phyloP scores from a whole-genome alignment of 1,284 basidiomycete genomes.

The Cryptococcus amylolentus region DNA sequence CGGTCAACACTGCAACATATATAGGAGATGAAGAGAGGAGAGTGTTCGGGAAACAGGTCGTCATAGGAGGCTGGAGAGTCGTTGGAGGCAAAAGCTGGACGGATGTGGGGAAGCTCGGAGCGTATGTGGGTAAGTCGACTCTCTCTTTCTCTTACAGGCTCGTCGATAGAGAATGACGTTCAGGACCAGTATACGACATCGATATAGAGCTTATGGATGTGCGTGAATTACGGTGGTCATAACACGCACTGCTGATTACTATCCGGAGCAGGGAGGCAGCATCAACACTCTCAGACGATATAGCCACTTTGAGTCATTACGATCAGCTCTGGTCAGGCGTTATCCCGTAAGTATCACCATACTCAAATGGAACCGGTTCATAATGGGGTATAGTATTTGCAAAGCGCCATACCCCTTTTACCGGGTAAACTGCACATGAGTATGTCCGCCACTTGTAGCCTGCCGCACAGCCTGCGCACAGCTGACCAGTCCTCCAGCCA shows the following conservation, averaged over 20 bases:
- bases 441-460: slow-evolving; percentile 13
- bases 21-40: not conserved
- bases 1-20: not conserved
- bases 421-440: slow-evolving; percentile 47
- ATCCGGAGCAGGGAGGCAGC: slow-evolving; percentile 19
- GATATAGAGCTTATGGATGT: slow-evolving; percentile 23
- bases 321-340: slow-evolving; percentile 18
- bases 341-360: slow-evolving; percentile 29
- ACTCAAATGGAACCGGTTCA: not conserved
- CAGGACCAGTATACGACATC: slow-evolving; percentile 42
- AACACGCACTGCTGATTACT: not conserved
- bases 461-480: not conserved
- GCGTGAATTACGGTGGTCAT: slow-evolving; percentile 13
- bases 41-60: slow-evolving; percentile 34
- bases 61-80: slow-evolving; percentile 38
- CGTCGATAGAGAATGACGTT: not conserved
- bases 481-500: slow-evolving; percentile 20
- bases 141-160: not conserved
- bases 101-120: slow-evolving; percentile 35
- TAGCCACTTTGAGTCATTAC: slow-evolving; percentile 41
- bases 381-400: slow-evolving; percentile 21
- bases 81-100: slow-evolving; percentile 40
- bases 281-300: slow-evolving; percentile 39
- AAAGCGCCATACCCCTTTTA: slow-evolving; percentile 32
- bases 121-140: slow-evolving; percentile 42